Percentiles rank a stretch among this genome's conserved stretches.
Conservation (phyloP, 257 asterid species). For the Solanum chiquidenum region DNA sequence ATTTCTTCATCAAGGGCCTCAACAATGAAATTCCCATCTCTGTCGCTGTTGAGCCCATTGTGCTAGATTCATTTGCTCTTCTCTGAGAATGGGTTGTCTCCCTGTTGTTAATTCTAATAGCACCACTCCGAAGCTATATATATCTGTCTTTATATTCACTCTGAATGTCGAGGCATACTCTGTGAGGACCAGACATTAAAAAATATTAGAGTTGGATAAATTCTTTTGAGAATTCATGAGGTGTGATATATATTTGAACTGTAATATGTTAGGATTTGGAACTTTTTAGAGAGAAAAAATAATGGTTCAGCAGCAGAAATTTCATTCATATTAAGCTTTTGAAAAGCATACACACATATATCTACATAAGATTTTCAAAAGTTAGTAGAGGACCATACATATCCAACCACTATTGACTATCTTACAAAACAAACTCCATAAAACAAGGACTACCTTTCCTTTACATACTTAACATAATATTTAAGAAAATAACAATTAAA, state of each 20-base stretch:
- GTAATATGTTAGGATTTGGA: too few relatives aligned
- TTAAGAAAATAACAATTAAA: too few relatives aligned
- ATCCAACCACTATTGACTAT: too few relatives aligned
- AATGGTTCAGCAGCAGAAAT: too few relatives aligned
- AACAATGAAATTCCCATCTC: conserved; percentile 29
- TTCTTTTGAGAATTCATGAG: neutral
- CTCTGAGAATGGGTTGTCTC: conserved; percentile 44
- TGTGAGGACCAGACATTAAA: conserved; percentile 11
- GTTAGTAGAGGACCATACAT: too few relatives aligned
- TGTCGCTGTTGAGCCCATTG: conserved; percentile 71
- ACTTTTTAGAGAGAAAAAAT: too few relatives aligned
- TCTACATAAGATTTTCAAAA: too few relatives aligned
- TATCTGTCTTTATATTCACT: conserved; percentile 27
- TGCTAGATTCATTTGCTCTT: conserved; percentile 54
- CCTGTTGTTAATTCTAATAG: conserved; percentile 33
- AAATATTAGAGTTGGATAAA: neutral
- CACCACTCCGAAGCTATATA: conserved; percentile 30
- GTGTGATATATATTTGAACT: neutral
- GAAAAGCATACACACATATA: too few relatives aligned
- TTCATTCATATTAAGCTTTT: too few relatives aligned
- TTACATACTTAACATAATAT: too few relatives aligned
- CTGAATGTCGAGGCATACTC: conserved; percentile 53
- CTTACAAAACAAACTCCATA: too few relatives aligned
- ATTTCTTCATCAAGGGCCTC: conserved; percentile 41
- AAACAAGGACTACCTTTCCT: too few relatives aligned